These are phyloP conservation scores for Chaetomiaceae sp. DNA, from an alignment of 2,329 filamentous ascomycete genomes.

Conservation along the genomic window DNA sequence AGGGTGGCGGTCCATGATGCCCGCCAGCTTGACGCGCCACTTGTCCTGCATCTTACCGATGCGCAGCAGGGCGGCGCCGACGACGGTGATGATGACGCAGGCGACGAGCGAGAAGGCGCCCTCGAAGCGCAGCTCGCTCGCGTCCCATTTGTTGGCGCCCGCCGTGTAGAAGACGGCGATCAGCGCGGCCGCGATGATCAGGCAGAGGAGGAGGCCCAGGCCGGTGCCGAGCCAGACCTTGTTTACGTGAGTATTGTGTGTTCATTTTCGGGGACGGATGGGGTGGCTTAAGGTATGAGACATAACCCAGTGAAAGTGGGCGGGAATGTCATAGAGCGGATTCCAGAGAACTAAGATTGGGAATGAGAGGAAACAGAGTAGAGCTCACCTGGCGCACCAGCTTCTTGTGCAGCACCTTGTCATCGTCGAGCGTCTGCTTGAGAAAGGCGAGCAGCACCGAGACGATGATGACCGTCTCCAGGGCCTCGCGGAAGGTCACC, in stretches of 20 bases:
- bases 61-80: slow-evolving; percentile 74
- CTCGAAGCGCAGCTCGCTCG: slow-evolving; percentile 72
- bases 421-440: slow-evolving; percentile 68
- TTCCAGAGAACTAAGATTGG: too few relatives aligned
- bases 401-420: slow-evolving; percentile 54
- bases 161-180: slow-evolving; percentile 66
- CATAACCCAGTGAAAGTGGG: too few relatives aligned
- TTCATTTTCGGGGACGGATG: too few relatives aligned
- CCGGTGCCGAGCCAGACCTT: slow-evolving; percentile 56
- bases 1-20: slow-evolving; percentile 51
- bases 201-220: slow-evolving; percentile 53
- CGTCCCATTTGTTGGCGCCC: slow-evolving; percentile 59
- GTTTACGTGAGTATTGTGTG: too few relatives aligned
- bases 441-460: slow-evolving; percentile 82
- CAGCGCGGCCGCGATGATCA: slow-evolving; percentile 56
- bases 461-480: slow-evolving; percentile 79
- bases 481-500: slow-evolving; percentile 78
- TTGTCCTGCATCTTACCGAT: slow-evolving; percentile 80
- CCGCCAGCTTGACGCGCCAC: slow-evolving; percentile 45
- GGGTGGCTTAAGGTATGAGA: too few relatives aligned
- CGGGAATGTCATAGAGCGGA: too few relatives aligned
- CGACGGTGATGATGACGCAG: slow-evolving; percentile 70
- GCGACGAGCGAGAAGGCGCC: slow-evolving; percentile 72
- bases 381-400: slow-evolving; percentile 55
- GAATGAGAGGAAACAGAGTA: too few relatives aligned